Conservation (phyloP, 2,329 filamentous ascomycete species). For the Calonectria pteridis region DNA sequence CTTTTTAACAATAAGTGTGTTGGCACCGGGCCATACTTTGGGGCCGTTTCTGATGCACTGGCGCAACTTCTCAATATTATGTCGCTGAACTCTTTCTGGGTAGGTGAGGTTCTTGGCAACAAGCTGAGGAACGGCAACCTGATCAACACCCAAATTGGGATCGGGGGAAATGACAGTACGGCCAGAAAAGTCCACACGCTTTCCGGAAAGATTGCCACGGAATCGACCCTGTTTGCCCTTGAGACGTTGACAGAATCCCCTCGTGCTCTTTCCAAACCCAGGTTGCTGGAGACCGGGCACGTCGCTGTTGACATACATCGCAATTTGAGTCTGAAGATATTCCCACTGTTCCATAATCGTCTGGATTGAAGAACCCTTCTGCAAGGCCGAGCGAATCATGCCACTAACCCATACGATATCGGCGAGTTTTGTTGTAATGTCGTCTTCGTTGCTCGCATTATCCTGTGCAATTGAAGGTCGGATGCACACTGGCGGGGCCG, state of each 20-base stretch:
- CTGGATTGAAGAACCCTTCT: constrained; percentile 85
- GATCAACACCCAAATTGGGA: constrained; percentile 91
- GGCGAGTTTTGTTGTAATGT: constrained; percentile 95
- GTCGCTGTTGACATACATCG: constrained; percentile 98
- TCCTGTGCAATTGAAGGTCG: constrained; percentile 95
- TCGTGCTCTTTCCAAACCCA: constrained; percentile 87
- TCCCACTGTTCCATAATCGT: constrained; percentile 99
- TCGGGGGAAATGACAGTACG: constrained; percentile 98
- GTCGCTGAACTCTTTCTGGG: constrained; percentile 85
- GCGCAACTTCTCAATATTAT: constrained; percentile 87
- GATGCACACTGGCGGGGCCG: constrained; percentile 93
- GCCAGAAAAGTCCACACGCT: constrained; percentile 98
- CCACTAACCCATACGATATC: constrained; percentile 96
- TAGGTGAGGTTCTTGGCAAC: constrained; percentile 98
- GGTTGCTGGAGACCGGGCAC: constrained; percentile 92
- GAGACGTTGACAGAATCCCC: constrained; percentile 93
- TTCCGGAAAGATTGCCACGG: constrained; percentile 95
- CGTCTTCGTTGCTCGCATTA: constrained; percentile 93
- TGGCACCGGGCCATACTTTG: constrained; percentile 87
- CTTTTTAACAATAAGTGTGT: constrained; percentile 78
- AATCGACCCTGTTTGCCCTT: constrained; percentile 99
- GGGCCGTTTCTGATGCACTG: constrained; percentile 81
- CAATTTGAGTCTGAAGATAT: constrained; percentile 93
- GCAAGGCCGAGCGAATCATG: constrained; percentile 84
- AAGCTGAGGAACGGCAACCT: constrained; percentile 90